phyloP scores from a whole-genome alignment of 148 eudicot genomes.

The Persicaria maculosa region DNA sequence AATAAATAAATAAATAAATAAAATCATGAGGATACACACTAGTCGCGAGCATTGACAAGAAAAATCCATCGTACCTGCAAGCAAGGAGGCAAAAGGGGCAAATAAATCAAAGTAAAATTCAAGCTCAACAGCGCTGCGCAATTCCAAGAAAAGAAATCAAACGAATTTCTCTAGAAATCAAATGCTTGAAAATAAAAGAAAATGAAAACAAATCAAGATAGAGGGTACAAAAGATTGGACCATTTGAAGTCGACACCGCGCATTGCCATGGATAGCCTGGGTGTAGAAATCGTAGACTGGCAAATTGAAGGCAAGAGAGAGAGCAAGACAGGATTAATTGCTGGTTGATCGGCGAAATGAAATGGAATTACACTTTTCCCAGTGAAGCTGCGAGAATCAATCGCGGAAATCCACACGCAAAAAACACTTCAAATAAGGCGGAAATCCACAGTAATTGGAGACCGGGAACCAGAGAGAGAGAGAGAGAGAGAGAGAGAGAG shows the following conservation, averaged over 20 bases:
- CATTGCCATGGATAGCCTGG: slow-evolving; percentile 36
- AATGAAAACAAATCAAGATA: neutral
- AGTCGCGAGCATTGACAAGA: slow-evolving; percentile 91
- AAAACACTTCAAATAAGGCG: neutral
- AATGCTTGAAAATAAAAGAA: neutral
- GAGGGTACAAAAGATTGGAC: slow-evolving; percentile 23
- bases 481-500: neutral
- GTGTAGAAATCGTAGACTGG: slow-evolving; percentile 11
- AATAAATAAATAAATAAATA: too few relatives aligned
- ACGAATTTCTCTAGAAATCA: neutral
- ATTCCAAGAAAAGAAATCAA: neutral
- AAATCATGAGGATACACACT: slow-evolving; percentile 81
- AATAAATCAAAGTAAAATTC: slow-evolving; percentile 10
- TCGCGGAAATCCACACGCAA: neutral
- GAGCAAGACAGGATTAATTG: neutral
- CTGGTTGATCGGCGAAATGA: neutral
- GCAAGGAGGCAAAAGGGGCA: neutral
- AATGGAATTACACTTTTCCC: neutral
- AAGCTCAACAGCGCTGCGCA: neutral
- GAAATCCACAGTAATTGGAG: neutral
- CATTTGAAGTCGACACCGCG: slow-evolving; percentile 79
- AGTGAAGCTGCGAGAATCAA: slow-evolving; percentile 4
- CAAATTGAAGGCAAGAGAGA: slow-evolving; percentile 2
- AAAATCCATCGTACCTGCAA: slow-evolving; percentile 96
- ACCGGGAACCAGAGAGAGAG: neutral